Evolutionary conservation across 2,329 filamentous ascomycete species (phyloP), one percentile per base, ranked within the genome.

Genomic region (Nemania sp.): DNA sequence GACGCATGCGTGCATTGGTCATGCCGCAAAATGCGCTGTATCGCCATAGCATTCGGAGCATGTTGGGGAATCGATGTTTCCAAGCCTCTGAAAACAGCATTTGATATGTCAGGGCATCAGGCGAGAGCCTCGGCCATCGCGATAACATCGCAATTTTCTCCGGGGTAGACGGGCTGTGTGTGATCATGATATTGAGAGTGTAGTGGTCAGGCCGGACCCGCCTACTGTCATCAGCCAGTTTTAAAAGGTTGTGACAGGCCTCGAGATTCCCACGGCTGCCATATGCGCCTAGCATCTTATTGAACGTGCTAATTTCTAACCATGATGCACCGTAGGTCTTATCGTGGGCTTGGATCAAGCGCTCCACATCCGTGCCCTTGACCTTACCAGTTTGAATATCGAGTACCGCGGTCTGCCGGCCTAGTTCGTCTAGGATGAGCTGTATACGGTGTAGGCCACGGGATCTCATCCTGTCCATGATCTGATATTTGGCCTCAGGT

Each of bases 401-500:
- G 9, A 57, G n/a, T 1, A 62, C 26, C 3, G 57, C 59, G 28
- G 60, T 61, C 22, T 68, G 58, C 24, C 61, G 60, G 24, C 61
- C 66, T 15, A 68, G 42, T 46, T 63, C 59, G 39, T 46, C 54
- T 9, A 57, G 54, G 19, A 64, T 47, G 9, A 60, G 53, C 11
- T 52, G 56, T 37, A 63, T 57, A 14, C 50, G 62, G 39, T 55
- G 45, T 3, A 70, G 51, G 5, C 62, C 59, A 23, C 59, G 62
- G 15, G 31, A 40, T 28, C 23, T 53, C 61, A 70, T 62, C 39
- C 34, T 78, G 52, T 68, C 70, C 44, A 78, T 72, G 58, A 84
- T 77, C 50, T 81, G 76, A 11, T 72, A 67, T 45, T 77, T 67
- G 41, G 66, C 56, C 33, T 72, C 60, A 49, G 76, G 65, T 66